Conservation (phyloP, 495 filamentous ascomycete genomes). For the Physcia stellaris region DNA sequence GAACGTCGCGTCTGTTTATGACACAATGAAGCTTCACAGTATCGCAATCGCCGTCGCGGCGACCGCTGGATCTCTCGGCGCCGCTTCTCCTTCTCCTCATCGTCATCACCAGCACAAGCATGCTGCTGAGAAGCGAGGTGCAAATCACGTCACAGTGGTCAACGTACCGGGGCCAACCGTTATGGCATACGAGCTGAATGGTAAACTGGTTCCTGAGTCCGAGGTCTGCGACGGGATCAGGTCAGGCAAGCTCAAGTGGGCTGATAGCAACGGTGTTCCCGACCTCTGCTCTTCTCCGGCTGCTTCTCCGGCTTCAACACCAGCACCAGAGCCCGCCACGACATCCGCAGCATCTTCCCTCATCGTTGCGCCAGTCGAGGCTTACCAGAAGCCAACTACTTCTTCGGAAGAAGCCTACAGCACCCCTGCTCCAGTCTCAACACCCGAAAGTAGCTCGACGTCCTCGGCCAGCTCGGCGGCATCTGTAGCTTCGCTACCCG, state of each 20-base stretch:
- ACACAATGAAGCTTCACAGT: neutral
- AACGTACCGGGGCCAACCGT: constrained; percentile 39
- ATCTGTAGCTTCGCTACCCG: neutral
- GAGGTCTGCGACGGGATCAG: constrained; percentile 51
- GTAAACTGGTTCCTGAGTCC: constrained; percentile 32
- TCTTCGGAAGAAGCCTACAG: neutral
- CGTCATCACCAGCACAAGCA: constrained; percentile 28
- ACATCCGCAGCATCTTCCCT: neutral
- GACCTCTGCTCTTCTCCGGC: neutral
- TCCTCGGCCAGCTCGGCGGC: neutral
- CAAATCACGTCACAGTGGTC: constrained; percentile 21
- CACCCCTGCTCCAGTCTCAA: neutral
- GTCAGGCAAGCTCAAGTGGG: constrained; percentile 34
- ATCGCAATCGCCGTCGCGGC: neutral
- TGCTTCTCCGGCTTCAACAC: neutral
- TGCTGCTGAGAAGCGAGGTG: constrained; percentile 22
- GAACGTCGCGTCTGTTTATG: no score
- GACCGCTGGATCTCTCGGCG: constrained; percentile 8
- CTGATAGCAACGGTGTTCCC: constrained; percentile 17
- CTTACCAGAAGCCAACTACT: neutral
- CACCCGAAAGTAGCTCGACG: neutral
- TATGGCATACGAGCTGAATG: constrained; percentile 46
- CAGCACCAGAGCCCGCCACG: neutral
- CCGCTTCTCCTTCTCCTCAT: constrained; percentile 28
- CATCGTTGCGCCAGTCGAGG: neutral